phyloP scores from a whole-genome alignment of 805 yeast genomes.

The Yarrowia sp. region DNA sequence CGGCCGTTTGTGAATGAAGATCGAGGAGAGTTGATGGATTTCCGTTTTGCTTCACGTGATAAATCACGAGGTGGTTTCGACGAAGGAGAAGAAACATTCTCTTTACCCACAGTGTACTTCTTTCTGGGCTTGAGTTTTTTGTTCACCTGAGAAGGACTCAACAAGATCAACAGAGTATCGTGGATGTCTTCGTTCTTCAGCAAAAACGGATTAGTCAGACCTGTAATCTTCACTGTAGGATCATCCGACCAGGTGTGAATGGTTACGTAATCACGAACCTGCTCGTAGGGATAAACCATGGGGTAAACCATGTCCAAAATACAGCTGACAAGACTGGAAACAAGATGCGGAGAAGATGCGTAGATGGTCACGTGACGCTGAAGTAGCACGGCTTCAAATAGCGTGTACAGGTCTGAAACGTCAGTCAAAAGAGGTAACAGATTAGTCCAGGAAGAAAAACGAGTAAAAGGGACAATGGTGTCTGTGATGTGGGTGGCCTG shows the following conservation, averaged over 20 bases:
- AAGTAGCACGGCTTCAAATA: constrained; percentile 44
- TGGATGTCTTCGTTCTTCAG: constrained; percentile 10
- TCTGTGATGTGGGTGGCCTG: constrained; percentile 3
- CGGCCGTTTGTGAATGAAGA: constrained; percentile 1
- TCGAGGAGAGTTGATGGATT: background rate
- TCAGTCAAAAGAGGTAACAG: constrained; percentile 27
- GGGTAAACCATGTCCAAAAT: constrained; percentile 44
- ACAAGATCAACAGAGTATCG: constrained; percentile 1
- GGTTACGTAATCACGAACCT: constrained; percentile 45
- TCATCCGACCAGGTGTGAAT: constrained; percentile 42
- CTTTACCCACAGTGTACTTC: background rate
- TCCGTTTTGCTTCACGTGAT: background rate
- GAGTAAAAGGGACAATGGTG: background rate
- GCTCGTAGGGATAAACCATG: constrained; percentile 40
- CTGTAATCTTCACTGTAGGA: constrained; percentile 18
- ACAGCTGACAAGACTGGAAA: constrained; percentile 42
- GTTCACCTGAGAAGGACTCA: background rate
- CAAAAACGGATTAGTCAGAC: constrained; percentile 45
- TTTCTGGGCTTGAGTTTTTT: constrained; percentile 11
- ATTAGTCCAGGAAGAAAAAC: constrained; percentile 29
- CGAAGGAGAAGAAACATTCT: too few species aligned
- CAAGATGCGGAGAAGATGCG: constrained; percentile 44
- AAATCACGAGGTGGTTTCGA: background rate
- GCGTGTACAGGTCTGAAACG: constrained; percentile 42
- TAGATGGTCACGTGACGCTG: constrained; percentile 42